A percentile compares a stretch with the other conserved stretches of the same genome.
Conservation (phyloP, 768 basidiomycete genomes). For the Tubosaeta brunneosetosa region DNA sequence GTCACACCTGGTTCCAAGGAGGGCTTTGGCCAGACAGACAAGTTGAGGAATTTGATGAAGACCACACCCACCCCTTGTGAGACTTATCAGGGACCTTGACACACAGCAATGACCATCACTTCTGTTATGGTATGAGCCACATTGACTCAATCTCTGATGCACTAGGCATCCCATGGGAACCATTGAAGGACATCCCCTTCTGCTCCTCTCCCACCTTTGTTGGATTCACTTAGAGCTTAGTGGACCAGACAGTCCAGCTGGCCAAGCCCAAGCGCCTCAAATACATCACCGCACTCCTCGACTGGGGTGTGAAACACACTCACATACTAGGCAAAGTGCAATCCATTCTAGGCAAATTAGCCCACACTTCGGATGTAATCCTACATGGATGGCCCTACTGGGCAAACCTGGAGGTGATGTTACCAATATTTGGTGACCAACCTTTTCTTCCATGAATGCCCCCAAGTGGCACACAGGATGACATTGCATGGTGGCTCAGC, state of each 20-base stretch:
- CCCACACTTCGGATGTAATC: background rate
- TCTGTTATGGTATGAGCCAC: background rate
- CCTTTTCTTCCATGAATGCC: background rate
- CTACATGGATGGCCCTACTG: background rate
- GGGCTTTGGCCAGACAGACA: background rate
- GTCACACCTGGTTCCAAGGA: too few relatives aligned
- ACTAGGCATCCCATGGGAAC: background rate
- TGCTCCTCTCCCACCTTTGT: background rate
- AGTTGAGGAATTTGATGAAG: background rate
- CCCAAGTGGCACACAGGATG: background rate
- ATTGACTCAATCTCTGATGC: background rate
- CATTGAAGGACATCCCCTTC: constrained; percentile 2
- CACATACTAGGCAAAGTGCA: background rate
- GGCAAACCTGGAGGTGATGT: background rate
- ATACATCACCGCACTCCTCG: too few relatives aligned
- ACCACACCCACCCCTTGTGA: background rate
- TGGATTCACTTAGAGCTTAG: background rate
- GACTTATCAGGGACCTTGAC: too few relatives aligned
- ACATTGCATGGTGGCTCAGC: constrained; percentile 1
- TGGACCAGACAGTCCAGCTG: background rate
- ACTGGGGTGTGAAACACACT: too few relatives aligned
- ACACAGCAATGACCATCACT: too few relatives aligned
- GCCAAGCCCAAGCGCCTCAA: background rate
- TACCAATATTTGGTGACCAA: background rate
- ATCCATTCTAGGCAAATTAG: background rate